Percentiles rank a stretch among this genome's conserved stretches.
phyloP scores from a whole-genome alignment of 805 yeast species.

The Grigorovia humatica region DNA sequence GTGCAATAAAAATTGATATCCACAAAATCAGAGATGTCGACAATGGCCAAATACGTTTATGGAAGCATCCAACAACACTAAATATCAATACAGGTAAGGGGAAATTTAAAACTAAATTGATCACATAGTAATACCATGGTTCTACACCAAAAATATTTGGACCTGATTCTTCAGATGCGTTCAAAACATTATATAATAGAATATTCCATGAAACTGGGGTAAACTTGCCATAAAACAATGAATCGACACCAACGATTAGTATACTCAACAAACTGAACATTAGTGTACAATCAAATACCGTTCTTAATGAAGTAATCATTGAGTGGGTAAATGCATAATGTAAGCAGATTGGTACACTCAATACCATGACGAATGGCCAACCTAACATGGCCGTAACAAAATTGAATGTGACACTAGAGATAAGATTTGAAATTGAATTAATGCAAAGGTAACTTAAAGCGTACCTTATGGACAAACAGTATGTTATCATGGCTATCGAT shows the following conservation, averaged over 20 bases:
- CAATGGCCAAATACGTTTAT: constrained; percentile 22
- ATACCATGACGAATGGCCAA: constrained; percentile 77
- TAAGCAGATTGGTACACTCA: constrained; percentile 50
- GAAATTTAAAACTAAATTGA: constrained; percentile 67
- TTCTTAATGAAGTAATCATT: constrained; percentile 18
- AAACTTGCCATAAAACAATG: constrained; percentile 46
- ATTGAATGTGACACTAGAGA: constrained; percentile 20
- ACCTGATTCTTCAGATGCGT: constrained; percentile 56
- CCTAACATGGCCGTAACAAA: constrained; percentile 69
- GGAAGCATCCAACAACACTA: constrained; percentile 23
- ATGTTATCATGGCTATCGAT: constrained; percentile 52
- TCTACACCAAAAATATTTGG: constrained; percentile 89
- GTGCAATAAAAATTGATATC: constrained; percentile 54
- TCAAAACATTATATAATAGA: constrained; percentile 67
- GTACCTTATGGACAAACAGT: constrained; percentile 26
- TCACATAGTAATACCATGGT: constrained; percentile 59
- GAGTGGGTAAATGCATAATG: constrained; percentile 27
- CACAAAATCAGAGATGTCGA: constrained; percentile 51
- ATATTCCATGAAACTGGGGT: constrained; percentile 74
- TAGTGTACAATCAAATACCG: constrained; percentile 20
- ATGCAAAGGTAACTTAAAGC: constrained; percentile 21
- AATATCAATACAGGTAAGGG: constrained; percentile 32
- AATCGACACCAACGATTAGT: constrained; percentile 38
- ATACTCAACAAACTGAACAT: constrained; percentile 12
- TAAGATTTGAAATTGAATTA: constrained; percentile 15